A percentile compares a stretch with the other conserved stretches of the same genome.
Evolutionary conservation across 805 yeast genomes (phyloP).

Genomic region (Starmerella potacharoeniae): DNA sequence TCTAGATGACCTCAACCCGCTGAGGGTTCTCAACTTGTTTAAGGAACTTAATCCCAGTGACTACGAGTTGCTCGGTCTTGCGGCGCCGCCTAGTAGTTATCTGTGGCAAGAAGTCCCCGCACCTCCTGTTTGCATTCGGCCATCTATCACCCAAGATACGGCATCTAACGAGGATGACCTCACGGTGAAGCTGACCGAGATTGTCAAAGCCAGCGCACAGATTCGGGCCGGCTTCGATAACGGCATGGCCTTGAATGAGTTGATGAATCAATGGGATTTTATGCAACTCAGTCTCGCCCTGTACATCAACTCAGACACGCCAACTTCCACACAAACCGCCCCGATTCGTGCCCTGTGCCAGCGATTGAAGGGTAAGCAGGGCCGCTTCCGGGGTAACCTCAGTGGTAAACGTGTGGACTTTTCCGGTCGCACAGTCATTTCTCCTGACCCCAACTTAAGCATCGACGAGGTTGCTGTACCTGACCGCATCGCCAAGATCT

Average conservation of each 20-base stretch:
- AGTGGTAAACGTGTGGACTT: constrained; percentile 98
- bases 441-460: constrained; percentile 92
- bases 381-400: constrained; percentile 94
- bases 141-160: constrained; percentile 88
- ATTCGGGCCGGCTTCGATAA: constrained; percentile 91
- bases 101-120: constrained; percentile 97
- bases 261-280: constrained; percentile 99
- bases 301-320: constrained; percentile 94
- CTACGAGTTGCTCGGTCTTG: constrained; percentile 85
- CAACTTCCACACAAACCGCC: constrained; percentile 46
- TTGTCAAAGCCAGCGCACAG: constrained; percentile 91
- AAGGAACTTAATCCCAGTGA: constrained; percentile 76
- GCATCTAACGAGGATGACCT: constrained; percentile 95
- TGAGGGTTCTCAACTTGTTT: constrained; percentile 76
- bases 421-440: constrained; percentile 94
- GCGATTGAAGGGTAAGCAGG: constrained; percentile 95
- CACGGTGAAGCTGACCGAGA: constrained; percentile 89
- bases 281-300: constrained; percentile 90
- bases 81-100: constrained; percentile 87
- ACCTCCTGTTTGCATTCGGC: constrained; percentile 97
- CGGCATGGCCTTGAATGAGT: constrained; percentile 81
- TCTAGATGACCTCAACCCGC: constrained; percentile 86
- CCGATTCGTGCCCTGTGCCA: constrained; percentile 95
- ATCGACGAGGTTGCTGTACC: constrained; percentile 99
- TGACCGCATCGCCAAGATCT: constrained; percentile 85